Evolutionary conservation across 2,329 filamentous ascomycete species (phyloP), one percentile per base, ranked within the genome.

Genomic region (Thelonectria discophora): DNA sequence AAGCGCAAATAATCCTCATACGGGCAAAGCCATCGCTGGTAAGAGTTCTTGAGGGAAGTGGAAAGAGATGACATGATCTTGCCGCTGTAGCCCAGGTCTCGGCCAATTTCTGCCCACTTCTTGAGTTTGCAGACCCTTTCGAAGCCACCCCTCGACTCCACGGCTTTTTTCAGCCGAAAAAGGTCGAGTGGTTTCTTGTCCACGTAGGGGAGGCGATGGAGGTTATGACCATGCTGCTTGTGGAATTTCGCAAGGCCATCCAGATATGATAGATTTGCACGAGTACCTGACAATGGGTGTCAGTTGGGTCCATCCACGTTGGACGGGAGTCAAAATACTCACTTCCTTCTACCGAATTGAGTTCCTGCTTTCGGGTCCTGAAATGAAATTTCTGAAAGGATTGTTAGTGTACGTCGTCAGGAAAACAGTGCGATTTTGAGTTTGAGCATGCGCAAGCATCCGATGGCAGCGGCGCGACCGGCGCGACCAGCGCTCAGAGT

Each of bases 51-150:
- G 43, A 99, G 85, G 5, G 95, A 98, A 0, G 95, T 99, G 6
- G 95, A 99, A 48, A 99, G 81, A 9, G 95, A 98, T 2, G 94
- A 98, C 95, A 99, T 99, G 65, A 99, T 99, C 81, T 99, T 99
- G 74, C 95, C 95, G 74, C 94, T 98, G 78, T 99, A 99, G 56
- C 95, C 95, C 49, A 99, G 81, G 75, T 98, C 95, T 72, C 95
- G 89, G 34, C 95, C 95, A 70, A 99, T 98, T 77, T 99, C 95
- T 15, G 95, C 95, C 95, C 95, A 99, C 80, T 98, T 98, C 80
- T 99, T 99, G 58, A 90, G 85, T 78, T 97, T 97, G 84, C 95
- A 99, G 46, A 99, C 95, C 73, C 92, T 92, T 57, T 97, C 94
- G 71, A 99, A 99, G 3, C 95, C 95, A 48, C 95, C 95, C 64